Evolutionary conservation across 768 basidiomycete species (phyloP).

Genomic region (Hysterangium stoloniferum): DNA sequence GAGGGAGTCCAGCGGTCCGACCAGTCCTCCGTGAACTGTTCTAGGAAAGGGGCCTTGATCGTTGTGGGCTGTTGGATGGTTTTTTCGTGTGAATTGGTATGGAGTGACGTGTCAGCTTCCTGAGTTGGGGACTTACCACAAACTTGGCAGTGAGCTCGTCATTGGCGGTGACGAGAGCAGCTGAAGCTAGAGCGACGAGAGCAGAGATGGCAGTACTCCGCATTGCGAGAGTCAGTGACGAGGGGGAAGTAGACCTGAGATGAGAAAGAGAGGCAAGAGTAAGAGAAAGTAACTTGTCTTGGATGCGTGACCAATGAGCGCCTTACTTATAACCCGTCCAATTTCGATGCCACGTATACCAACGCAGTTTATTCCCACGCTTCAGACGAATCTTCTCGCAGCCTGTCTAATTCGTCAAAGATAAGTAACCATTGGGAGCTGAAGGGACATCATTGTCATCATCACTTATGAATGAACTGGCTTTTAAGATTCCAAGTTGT

Average conservation of each 20-base stretch:
- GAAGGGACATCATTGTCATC: background rate
- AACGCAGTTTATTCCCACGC: conserved; percentile 29
- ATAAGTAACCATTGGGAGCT: background rate
- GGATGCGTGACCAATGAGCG: background rate
- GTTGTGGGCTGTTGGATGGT: conserved; percentile 48
- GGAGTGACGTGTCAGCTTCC: background rate
- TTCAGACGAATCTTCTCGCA: conserved; percentile 16
- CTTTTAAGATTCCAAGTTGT: too few species aligned
- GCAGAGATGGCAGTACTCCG: conserved; percentile 81
- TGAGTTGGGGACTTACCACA: conserved; percentile 61
- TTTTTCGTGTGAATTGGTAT: conserved; percentile 10
- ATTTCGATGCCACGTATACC: conserved; percentile 35
- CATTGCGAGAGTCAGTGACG: conserved; percentile 57
- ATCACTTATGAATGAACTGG: too few species aligned
- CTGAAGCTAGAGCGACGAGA: conserved; percentile 58
- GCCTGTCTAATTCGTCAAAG: background rate
- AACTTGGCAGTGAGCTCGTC: conserved; percentile 61
- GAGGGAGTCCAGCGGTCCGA: conserved; percentile 91
- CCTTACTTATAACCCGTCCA: conserved; percentile 1
- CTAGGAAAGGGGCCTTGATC: conserved; percentile 85
- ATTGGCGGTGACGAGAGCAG: conserved; percentile 33
- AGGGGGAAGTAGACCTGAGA: conserved; percentile 25
- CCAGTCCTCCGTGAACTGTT: conserved; percentile 95
- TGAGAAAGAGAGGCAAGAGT: conserved; percentile 32
- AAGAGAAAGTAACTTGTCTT: conserved; percentile 20